These are phyloP conservation scores for Fusarium duplospermum DNA, from an alignment of 2,329 filamentous ascomycete genomes.

Conservation along the genomic window DNA sequence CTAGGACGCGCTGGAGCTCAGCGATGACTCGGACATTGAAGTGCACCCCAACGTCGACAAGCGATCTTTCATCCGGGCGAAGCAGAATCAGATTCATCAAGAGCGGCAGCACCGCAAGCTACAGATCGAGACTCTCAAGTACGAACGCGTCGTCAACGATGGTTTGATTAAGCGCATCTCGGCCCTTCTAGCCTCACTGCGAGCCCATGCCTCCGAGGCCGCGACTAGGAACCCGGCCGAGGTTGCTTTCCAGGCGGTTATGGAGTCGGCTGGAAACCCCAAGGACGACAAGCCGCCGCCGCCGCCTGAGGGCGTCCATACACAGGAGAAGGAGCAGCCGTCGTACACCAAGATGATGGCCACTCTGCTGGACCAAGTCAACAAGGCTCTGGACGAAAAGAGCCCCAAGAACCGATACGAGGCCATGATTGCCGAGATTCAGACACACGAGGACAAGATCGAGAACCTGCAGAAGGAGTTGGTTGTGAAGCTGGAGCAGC, in stretches of 20 bases:
- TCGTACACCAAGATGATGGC: conserved; percentile 98
- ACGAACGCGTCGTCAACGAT: conserved; percentile 93
- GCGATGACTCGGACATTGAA: conserved; percentile 97
- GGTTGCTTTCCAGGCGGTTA: conserved; percentile 88
- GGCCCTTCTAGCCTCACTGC: conserved; percentile 78
- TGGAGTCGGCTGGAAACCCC: conserved; percentile 80
- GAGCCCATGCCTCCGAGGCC: conserved; percentile 77
- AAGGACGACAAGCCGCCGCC: conserved; percentile 80
- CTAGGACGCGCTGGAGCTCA: conserved; percentile 91
- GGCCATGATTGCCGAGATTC: conserved; percentile 82
- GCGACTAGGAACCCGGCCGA: conserved; percentile 77
- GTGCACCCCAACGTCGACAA: conserved; percentile 99
- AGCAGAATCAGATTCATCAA: conserved; percentile 96
- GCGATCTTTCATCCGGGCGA: conserved; percentile 96
- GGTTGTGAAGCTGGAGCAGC: conserved; percentile 76
- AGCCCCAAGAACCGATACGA: conserved; percentile 75
- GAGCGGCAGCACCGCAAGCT: conserved; percentile 86
- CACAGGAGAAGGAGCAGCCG: conserved; percentile 77
- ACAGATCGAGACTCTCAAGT: conserved; percentile 91
- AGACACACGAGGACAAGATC: conserved; percentile 82
- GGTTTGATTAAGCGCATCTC: conserved; percentile 88
- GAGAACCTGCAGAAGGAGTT: conserved; percentile 81
- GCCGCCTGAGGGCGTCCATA: conserved; percentile 82
- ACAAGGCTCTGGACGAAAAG: conserved; percentile 83
- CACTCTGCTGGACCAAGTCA: conserved; percentile 93